Evolutionary conservation across 345 rosid species (phyloP), one percentile per base, ranked within the genome.

Genomic region (Aquilaria sinensis): DNA sequence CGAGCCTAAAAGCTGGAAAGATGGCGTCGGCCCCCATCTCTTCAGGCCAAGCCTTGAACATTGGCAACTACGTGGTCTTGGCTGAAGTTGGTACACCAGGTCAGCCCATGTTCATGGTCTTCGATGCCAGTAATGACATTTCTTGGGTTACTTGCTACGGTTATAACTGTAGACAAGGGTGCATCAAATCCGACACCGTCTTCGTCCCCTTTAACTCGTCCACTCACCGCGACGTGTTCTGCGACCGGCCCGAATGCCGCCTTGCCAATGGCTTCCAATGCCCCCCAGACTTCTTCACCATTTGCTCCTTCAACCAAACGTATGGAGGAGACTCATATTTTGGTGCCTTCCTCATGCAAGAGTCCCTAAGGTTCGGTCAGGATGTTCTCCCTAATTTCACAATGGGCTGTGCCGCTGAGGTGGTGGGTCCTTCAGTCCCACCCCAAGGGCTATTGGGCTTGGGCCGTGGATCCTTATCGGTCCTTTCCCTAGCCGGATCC

Each of bases 251-350:
- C 59, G 83, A 89, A 31, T 92, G 98, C 64, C n/a, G 69, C 37
- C 95, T 86, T 45, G 83, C 77, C 61, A 80, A 70, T 47, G 98
- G 98, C 1, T 73, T 81, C 66, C 78, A 87, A 14, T 92, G 98
- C 74, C 90, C 85, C 2, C 66, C 81, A 3, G 69, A 73, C 0
- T 85, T 84, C 5, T 6, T 81, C 3, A 49, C 74, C 0, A 11
- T 71, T 6, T 92, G 98, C 77, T 72, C 76, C 9, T 89, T 89
- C 51, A 89, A 87, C 85, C 95, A 87, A 69, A 69, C 96, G 15
- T 92, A 92, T 67, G 98, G 98, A 0, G 96, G 95, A 53, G 88
- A 75, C 46, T 92, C 98, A 6, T 81, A 85, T 2, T 82, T 92
- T 66, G 69, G 89, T 0, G 98, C 96, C 30, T 66, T 81, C 10